phyloP scores from a whole-genome alignment of 2,329 filamentous ascomycete species.

The Neofusicoccum laricinum region DNA sequence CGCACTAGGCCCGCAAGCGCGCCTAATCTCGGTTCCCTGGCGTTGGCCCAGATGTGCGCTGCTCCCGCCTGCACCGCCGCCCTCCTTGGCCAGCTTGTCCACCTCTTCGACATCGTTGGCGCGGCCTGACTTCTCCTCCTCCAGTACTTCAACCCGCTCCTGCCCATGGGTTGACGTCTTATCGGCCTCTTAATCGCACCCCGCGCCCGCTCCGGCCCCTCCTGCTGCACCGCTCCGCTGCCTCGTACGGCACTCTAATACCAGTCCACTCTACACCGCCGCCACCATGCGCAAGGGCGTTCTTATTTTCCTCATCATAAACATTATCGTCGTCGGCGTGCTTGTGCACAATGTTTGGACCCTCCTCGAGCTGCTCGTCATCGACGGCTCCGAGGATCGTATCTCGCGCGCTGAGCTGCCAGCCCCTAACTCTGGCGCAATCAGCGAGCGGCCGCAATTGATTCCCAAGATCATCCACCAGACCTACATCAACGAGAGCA shows the following conservation, averaged over 20 bases:
- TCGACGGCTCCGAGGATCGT: slow-evolving; percentile 64
- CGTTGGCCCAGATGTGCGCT: slow-evolving; percentile 3
- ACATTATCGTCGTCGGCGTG: slow-evolving; percentile 61
- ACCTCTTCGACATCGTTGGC: slow-evolving; percentile 4
- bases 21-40: slow-evolving; percentile 8
- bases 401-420: slow-evolving; percentile 66
- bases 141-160: background rate
- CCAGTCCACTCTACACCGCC: slow-evolving; percentile 6
- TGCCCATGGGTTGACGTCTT: slow-evolving; percentile 2
- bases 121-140: background rate
- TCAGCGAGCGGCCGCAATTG: slow-evolving; percentile 56
- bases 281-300: slow-evolving; percentile 58
- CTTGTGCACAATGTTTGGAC: slow-evolving; percentile 68
- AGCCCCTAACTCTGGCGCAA: slow-evolving; percentile 59
- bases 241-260: slow-evolving; percentile 11
- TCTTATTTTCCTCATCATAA: slow-evolving; percentile 63
- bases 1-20: slow-evolving; percentile 11
- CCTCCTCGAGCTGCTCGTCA: slow-evolving; percentile 66
- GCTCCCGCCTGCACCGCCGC: slow-evolving; percentile 15
- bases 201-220: background rate
- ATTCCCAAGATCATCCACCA: slow-evolving; percentile 78
- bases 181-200: slow-evolving; percentile 7
- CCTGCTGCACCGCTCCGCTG: background rate
- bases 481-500: slow-evolving; percentile 68
- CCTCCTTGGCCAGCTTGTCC: slow-evolving; percentile 12